A percentile compares a stretch with the other conserved stretches of the same genome.
phyloP scores from a whole-genome alignment of 192 early-diverging fungal genomes.

The Pilobolus umbonatus region DNA sequence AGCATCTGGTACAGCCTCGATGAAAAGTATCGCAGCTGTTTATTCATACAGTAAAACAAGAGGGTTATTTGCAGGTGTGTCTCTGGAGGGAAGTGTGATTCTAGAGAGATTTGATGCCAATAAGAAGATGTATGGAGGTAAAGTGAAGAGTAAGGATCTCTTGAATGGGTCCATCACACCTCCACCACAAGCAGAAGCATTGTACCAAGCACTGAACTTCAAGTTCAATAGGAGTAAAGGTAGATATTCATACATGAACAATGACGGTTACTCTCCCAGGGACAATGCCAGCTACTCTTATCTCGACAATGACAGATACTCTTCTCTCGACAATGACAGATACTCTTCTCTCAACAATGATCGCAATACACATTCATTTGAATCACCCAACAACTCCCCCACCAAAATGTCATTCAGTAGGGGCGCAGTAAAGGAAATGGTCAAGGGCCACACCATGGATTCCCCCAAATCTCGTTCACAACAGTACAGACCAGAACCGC shows the following conservation, averaged over 20 bases:
- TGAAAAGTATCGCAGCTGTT: constrained; percentile 74
- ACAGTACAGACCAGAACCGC: neutral
- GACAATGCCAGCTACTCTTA: neutral
- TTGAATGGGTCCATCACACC: constrained; percentile 68
- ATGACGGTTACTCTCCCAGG: neutral
- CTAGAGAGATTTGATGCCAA: constrained; percentile 89
- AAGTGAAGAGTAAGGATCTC: constrained; percentile 74
- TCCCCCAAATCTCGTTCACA: neutral
- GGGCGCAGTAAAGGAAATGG: neutral
- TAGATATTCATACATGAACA: neutral
- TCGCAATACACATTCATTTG: neutral
- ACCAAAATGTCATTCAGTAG: neutral
- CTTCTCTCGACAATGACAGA: constrained; percentile 1
- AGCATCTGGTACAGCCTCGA: constrained; percentile 62
- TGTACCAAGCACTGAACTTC: constrained; percentile 68
- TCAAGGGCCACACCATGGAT: neutral
- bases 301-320: neutral
- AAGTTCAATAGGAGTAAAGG: neutral
- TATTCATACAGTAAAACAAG: constrained; percentile 88
- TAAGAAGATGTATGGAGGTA: constrained; percentile 88
- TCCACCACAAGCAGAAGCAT: constrained; percentile 68
- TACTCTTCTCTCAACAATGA: neutral
- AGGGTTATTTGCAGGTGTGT: constrained; percentile 86
- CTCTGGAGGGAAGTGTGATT: constrained; percentile 71
- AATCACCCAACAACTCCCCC: neutral